Conservation (phyloP, 2,329 filamentous ascomycete species). For the Zarea fungicola region DNA sequence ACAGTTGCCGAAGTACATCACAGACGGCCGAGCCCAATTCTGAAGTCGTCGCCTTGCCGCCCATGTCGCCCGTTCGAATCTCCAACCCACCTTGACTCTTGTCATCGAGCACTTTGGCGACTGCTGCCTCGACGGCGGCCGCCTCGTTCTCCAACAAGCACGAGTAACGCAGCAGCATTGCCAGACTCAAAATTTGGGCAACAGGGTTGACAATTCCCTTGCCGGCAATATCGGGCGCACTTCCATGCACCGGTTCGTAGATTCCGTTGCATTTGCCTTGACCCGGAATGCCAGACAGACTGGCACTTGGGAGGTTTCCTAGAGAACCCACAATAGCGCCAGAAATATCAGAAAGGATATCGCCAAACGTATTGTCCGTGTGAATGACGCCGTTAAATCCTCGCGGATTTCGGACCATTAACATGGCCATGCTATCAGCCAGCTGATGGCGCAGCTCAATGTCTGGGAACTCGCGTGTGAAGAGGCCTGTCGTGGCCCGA, state of each 20-base stretch:
- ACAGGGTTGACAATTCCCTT: conserved; percentile 69
- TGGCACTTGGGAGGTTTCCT: conserved; percentile 41
- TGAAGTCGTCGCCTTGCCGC: conserved; percentile 55
- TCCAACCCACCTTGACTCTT: conserved; percentile 33
- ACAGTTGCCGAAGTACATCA: background rate
- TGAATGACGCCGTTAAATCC: conserved; percentile 43
- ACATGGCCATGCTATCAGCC: conserved; percentile 42
- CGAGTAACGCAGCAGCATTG: conserved; percentile 73
- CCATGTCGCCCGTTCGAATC: conserved; percentile 60
- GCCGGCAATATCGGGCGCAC: conserved; percentile 67
- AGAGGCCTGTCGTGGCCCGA: conserved; percentile 34
- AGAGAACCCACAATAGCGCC: conserved; percentile 42
- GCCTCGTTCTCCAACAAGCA: conserved; percentile 57
- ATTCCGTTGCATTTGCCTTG: conserved; percentile 56
- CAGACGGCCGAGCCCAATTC: conserved; percentile 61
- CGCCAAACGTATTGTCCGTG: conserved; percentile 44
- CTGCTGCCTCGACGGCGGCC: conserved; percentile 58
- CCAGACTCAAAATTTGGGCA: conserved; percentile 64
- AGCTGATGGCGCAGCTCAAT: conserved; percentile 40
- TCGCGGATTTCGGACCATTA: conserved; percentile 42
- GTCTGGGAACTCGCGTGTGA: conserved; percentile 37
- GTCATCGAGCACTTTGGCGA: conserved; percentile 58
- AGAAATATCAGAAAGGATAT: conserved; percentile 41
- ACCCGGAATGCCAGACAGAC: conserved; percentile 36
- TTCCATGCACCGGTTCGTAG: conserved; percentile 73